A percentile compares a stretch with the other conserved stretches of the same genome.
Evolutionary conservation across 176 grass and related monocot species (phyloP).

Genomic region (Carex kokanica): DNA sequence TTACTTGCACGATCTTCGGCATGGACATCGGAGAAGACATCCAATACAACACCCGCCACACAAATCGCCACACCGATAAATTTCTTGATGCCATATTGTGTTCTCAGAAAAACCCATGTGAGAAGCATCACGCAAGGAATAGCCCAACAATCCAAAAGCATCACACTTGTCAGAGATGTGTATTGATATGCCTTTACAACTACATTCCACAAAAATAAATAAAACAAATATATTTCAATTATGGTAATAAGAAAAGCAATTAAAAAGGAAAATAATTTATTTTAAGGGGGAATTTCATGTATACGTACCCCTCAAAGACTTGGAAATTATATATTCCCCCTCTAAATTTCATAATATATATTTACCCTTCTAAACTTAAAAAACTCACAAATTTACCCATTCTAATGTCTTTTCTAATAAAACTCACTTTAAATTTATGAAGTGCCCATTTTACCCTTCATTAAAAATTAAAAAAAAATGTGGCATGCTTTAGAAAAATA

Average conservation of each 20-base stretch:
- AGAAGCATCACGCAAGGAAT: slow-evolving; percentile 82
- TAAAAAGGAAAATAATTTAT: background rate
- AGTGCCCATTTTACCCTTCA: too few relatives aligned
- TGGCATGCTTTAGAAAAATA: too few relatives aligned
- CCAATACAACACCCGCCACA: slow-evolving; percentile 58
- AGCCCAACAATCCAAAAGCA: slow-evolving; percentile 89
- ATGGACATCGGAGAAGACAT: slow-evolving; percentile 82
- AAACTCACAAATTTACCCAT: too few relatives aligned
- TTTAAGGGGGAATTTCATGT: background rate
- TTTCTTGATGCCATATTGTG: slow-evolving; percentile 65
- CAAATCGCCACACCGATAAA: slow-evolving; percentile 62
- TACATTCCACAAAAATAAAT: slow-evolving; percentile 15
- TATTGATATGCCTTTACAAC: slow-evolving; percentile 93
- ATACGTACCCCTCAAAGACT: too few relatives aligned
- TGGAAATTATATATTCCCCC: too few relatives aligned
- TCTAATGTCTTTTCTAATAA: too few relatives aligned
- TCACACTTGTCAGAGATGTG: slow-evolving; percentile 88
- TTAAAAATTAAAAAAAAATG: too few relatives aligned
- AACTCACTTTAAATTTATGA: too few relatives aligned
- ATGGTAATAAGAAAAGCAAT: background rate
- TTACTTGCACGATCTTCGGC: slow-evolving; percentile 54
- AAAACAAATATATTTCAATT: background rate
- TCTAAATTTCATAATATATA: too few relatives aligned
- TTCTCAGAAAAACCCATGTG: slow-evolving; percentile 82
- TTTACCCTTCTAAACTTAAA: too few relatives aligned